Conservation (phyloP, 257 asterid species). For the Solanum chmielewskii region DNA sequence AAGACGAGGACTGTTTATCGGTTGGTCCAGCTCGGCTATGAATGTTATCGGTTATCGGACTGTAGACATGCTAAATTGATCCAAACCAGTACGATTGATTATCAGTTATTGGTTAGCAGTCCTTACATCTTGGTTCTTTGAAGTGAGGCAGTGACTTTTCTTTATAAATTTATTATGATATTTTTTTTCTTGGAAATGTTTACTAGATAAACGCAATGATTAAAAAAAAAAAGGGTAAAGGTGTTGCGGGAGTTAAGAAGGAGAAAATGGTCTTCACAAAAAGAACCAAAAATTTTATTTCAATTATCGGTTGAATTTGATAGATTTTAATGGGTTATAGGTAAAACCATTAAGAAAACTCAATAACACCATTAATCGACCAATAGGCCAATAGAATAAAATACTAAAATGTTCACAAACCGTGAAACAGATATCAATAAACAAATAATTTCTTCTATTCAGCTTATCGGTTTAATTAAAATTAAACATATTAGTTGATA, state of each 20-base stretch:
- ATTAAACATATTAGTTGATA: background rate
- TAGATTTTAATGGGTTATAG: background rate
- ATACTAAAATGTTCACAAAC: background rate
- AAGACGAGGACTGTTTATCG: background rate
- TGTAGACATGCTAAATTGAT: background rate
- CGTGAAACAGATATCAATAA: background rate
- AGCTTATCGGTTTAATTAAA: background rate
- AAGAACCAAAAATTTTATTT: background rate
- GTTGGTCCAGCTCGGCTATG: background rate
- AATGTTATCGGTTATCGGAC: background rate
- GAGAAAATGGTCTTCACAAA: background rate
- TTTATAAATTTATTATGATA: background rate
- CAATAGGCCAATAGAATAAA: background rate
- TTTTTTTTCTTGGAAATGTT: background rate
- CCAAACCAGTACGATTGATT: background rate
- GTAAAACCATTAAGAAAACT: background rate
- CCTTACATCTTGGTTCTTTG: background rate
- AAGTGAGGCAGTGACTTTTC: background rate
- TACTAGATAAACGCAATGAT: background rate
- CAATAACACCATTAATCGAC: background rate
- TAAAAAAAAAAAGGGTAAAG: background rate
- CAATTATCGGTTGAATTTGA: background rate
- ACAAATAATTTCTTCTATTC: background rate
- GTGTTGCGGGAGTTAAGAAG: background rate
- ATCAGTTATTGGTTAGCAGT: background rate